A percentile compares a stretch with the other conserved stretches of the same genome.
These are phyloP conservation scores for Alternaria triticina DNA, from an alignment of 2,329 filamentous ascomycete genomes.

Conservation along the genomic window DNA sequence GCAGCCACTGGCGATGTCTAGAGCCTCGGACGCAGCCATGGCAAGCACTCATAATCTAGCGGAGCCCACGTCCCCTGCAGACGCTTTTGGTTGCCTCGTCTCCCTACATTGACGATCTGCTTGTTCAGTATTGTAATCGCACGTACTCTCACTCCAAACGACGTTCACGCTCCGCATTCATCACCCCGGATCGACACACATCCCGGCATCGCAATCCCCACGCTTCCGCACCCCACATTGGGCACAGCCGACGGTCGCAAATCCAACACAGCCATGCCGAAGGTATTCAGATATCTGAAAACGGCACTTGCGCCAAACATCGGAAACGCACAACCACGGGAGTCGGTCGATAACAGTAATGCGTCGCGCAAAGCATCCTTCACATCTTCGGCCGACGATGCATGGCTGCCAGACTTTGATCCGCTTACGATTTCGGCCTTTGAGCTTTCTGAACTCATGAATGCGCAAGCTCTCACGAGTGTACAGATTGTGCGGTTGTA, in stretches of 20 bases:
- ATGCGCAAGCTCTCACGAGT: conserved; percentile 37
- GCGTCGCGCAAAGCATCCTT: conserved; percentile 35
- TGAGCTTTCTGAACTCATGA: conserved; percentile 41
- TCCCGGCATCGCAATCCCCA: not conserved
- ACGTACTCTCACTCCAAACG: not conserved
- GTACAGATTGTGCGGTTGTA: conserved; percentile 47
- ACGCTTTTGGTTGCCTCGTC: not conserved
- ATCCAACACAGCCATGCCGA: conserved; percentile 24
- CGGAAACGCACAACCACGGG: conserved; percentile 26
- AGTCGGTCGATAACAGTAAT: conserved; percentile 24
- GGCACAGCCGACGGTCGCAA: not conserved
- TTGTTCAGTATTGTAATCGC: not conserved
- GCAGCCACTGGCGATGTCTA: conserved; percentile 18
- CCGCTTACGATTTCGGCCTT: conserved; percentile 40
- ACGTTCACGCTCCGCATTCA: not conserved
- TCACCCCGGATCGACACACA: not conserved
- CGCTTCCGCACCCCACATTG: conserved; percentile 1
- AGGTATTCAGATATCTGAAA: conserved; percentile 36
- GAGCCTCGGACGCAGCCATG: conserved; percentile 14
- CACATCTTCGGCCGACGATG: conserved; percentile 32
- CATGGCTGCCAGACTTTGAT: conserved; percentile 39
- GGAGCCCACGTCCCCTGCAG: conserved; percentile 13
- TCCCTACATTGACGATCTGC: not conserved
- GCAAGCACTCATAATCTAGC: conserved; percentile 18
- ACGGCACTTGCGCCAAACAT: conserved; percentile 35